These are phyloP conservation scores for Mycena filopes DNA, from an alignment of 768 basidiomycete genomes.

Conservation along the genomic window DNA sequence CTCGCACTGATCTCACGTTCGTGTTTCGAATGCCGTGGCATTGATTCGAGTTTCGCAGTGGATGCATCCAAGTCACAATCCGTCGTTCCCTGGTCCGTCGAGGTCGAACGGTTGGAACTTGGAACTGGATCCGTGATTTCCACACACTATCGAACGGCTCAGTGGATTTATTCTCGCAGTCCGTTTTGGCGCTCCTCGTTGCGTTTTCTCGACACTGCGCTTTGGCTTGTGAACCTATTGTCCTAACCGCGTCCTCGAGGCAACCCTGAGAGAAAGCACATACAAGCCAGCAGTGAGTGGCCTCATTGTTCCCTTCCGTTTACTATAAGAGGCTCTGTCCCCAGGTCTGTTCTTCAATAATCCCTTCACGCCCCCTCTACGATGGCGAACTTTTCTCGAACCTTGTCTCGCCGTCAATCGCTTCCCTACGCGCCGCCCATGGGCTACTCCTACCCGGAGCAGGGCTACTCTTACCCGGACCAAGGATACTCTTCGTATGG, in stretches of 20 bases:
- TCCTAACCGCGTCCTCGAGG: constrained; percentile 35
- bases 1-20: constrained; percentile 12
- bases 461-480: constrained; percentile 17
- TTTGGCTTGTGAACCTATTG: constrained; percentile 30
- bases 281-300: constrained; percentile 15
- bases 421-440: constrained; percentile 35
- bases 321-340: constrained; percentile 17
- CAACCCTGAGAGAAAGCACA: constrained; percentile 30
- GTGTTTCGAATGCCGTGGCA: constrained; percentile 3
- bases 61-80: background rate
- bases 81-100: background rate
- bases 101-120: background rate
- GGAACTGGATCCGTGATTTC: background rate
- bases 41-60: background rate
- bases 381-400: constrained; percentile 31
- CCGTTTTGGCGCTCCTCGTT: constrained; percentile 2
- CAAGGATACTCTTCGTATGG: constrained; percentile 20
- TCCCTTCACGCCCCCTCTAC: constrained; percentile 1
- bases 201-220: constrained; percentile 12
- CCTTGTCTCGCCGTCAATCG: constrained; percentile 40
- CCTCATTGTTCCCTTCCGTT: constrained; percentile 32
- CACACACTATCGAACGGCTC: background rate
- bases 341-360: constrained; percentile 5
- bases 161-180: background rate
- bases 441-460: constrained; percentile 23